Conservation (phyloP, 1,284 basidiomycete genomes). For the Acaromyces ingoldii region DNA sequence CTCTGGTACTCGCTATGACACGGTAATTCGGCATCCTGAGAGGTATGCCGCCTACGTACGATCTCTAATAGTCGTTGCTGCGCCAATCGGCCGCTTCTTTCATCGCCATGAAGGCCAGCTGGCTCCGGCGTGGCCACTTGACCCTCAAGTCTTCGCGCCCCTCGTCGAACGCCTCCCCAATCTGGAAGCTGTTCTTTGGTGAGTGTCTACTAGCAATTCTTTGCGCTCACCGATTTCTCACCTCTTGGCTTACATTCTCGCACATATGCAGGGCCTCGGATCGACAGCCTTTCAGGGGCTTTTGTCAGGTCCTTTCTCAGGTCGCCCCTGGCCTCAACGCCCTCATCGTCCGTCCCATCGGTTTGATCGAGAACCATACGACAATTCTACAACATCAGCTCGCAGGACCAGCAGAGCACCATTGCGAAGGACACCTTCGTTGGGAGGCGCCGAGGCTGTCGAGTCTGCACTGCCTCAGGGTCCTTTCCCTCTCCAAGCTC, state of each 20-base stretch:
- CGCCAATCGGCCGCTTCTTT: not conserved
- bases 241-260: too few species aligned
- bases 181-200: constrained; percentile 5
- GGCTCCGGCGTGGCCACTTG: too few species aligned
- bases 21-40: not conserved
- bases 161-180: not conserved
- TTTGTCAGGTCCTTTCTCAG: not conserved
- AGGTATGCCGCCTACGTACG: not conserved
- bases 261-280: constrained; percentile 1
- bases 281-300: not conserved
- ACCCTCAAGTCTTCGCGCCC: not conserved
- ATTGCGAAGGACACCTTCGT: not conserved
- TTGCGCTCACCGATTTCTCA: not conserved
- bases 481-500: not conserved
- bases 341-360: not conserved
- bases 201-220: not conserved
- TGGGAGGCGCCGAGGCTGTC: not conserved
- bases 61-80: not conserved
- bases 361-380: not conserved
- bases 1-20: not conserved
- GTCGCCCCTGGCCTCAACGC: not conserved
- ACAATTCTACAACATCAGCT: not conserved
- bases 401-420: not conserved
- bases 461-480: not conserved
- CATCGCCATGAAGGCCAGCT: too few species aligned